Evolutionary conservation across 208 protist genomes (phyloP).

Genomic region (Wallacemonas collosoma): DNA sequence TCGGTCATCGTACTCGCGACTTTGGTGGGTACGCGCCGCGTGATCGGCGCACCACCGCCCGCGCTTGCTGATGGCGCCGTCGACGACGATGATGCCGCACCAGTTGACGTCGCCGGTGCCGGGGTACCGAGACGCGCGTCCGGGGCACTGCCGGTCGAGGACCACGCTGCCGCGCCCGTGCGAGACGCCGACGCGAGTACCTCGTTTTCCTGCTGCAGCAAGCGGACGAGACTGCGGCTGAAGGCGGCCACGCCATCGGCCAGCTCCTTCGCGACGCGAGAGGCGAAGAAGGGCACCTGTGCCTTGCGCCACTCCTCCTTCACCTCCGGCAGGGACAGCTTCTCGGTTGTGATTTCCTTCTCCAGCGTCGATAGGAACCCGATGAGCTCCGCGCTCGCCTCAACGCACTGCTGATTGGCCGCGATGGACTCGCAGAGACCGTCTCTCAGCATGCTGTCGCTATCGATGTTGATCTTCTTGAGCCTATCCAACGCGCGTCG

Average conservation of each 20-base stretch:
- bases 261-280: conserved; percentile 30
- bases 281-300: conserved; percentile 42
- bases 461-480: conserved; percentile 50
- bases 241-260: conserved; percentile 30
- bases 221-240: conserved; percentile 35
- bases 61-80: background rate
- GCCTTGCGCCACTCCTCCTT: conserved; percentile 63
- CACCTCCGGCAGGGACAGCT: conserved; percentile 51
- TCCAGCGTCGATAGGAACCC: conserved; percentile 64
- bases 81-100: background rate
- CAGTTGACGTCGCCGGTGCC: background rate
- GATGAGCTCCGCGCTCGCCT: conserved; percentile 35
- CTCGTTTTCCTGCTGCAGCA: conserved; percentile 50
- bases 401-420: conserved; percentile 37
- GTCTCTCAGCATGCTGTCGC: conserved; percentile 28
- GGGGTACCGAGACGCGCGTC: background rate
- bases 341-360: conserved; percentile 32
- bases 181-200: conserved; percentile 6
- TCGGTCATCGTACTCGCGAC: conserved; percentile 10
- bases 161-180: conserved; percentile 3
- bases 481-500: conserved; percentile 33
- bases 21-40: conserved; percentile 4
- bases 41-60: background rate
- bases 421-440: conserved; percentile 36
- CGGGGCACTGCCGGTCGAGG: conserved; percentile 8